Percentiles rank a stretch among this genome's conserved stretches.
Conservation (phyloP, 257 asterid genomes). For the Henckelia pumila region DNA sequence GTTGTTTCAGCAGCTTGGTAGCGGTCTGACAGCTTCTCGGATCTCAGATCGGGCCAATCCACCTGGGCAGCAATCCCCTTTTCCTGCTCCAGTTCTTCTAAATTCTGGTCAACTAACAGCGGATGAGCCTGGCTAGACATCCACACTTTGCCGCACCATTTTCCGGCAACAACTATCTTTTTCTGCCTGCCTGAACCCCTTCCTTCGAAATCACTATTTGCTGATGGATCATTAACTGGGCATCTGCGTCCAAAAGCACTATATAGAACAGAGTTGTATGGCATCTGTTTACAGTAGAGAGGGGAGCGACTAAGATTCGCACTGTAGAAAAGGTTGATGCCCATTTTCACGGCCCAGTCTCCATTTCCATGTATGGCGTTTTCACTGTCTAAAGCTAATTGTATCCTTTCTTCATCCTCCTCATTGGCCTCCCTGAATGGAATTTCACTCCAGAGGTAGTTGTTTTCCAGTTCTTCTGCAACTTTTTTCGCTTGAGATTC, state of each 20-base stretch:
- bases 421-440: constrained; percentile 61
- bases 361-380: constrained; percentile 83
- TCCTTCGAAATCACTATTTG: constrained; percentile 35
- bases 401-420: constrained; percentile 68
- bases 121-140: constrained; percentile 94
- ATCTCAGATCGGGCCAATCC: constrained; percentile 38
- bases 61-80: constrained; percentile 23
- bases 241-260: constrained; percentile 74
- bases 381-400: constrained; percentile 69
- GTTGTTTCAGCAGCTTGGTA: constrained; percentile 31
- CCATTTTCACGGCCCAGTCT: constrained; percentile 98
- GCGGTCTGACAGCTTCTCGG: constrained; percentile 40
- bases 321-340: constrained; percentile 87
- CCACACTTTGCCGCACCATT: constrained; percentile 99
- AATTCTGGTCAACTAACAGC: constrained; percentile 50
- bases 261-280: constrained; percentile 69
- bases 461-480: constrained; percentile 65
- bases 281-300: constrained; percentile 95
- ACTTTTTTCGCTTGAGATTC: constrained; percentile 74
- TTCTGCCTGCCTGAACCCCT: constrained; percentile 59
- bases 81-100: constrained; percentile 40
- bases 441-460: constrained; percentile 51
- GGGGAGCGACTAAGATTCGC: constrained; percentile 94
- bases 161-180: constrained; percentile 81
- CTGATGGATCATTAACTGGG: constrained; percentile 29